phyloP scores from a whole-genome alignment of 305 asterid genomes.

The Withania somnifera region DNA sequence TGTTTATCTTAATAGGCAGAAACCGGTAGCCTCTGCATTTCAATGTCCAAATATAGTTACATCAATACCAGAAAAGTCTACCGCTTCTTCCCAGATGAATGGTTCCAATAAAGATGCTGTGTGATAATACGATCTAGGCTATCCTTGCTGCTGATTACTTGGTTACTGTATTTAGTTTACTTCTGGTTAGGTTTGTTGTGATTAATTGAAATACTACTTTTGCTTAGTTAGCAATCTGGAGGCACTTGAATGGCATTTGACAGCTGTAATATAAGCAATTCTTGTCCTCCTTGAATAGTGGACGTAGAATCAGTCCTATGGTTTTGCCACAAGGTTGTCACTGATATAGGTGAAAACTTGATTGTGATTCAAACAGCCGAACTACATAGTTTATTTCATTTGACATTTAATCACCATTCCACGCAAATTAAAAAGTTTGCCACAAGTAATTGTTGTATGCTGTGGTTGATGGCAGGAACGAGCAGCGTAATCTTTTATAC shows the following conservation, averaged over 20 bases:
- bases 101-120: constrained; percentile 76
- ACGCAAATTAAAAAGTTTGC: background rate
- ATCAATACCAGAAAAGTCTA: background rate
- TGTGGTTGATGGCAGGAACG: background rate
- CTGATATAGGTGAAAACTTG: background rate
- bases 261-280: background rate
- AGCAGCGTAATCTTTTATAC: background rate
- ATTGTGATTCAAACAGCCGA: background rate
- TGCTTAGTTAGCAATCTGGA: background rate
- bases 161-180: background rate
- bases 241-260: background rate
- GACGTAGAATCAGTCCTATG: background rate
- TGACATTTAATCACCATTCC: background rate
- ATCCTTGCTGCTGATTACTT: background rate
- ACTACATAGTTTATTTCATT: background rate
- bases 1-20: background rate
- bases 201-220: background rate
- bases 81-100: constrained; percentile 41
- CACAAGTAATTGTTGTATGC: background rate
- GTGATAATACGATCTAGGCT: constrained; percentile 40
- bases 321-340: background rate
- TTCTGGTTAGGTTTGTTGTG: background rate
- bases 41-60: background rate
- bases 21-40: background rate
- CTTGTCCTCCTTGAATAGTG: background rate